Evolutionary conservation across 1,284 basidiomycete species (phyloP), one percentile per base, ranked within the genome.

Genomic region (Neonothopanus nambi): DNA sequence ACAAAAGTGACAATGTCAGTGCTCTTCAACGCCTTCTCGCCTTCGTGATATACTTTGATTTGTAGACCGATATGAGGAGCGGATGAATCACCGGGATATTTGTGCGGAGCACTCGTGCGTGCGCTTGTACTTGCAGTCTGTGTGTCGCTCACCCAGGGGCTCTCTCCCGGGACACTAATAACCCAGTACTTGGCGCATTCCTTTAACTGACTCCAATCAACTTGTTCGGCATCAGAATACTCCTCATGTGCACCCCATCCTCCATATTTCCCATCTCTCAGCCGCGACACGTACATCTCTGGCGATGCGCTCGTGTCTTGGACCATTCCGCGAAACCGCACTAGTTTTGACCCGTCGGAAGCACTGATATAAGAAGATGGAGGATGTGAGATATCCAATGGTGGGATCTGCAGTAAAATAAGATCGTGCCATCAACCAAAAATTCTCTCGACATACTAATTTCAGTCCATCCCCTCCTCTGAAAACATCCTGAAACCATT

Each of bases 221-320:
- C 58, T 6, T 59, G 48, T 33, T 65, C 57, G 26, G 65, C 59
- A 33, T 65, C 57, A 26, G 65, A 59, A 20, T 63, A 61, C 5
- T 72, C 67, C 23, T 76, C 73, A 6, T 67, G 66, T 26, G 87
- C 67, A 7, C 87, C 89, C 89, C 89, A 91, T 18, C 88, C 89
- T 26, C 85, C 86, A 56, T 77, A 80, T 30, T 63, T 65, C 3
- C 72, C 75, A 36, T 71, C 64, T 37, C 59, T 48, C 18, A 73
- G 68, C 44, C 65, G 73, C 1, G 81, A 76, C 36, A 89, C 72
- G 64, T 91, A 91, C 61, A 91, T 75, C 63, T 90, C 85, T 0
- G 82, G 79, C 2, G 85, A 82, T 18, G 78, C 65, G 4, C 88
- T 88, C 1, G 87, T 90, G 62, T 91, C 89, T 65, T 91, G 89